Percentiles rank a stretch among this genome's conserved stretches.
Conservation (phyloP, 164 flowering plant species). For the Echeveria elegans region DNA sequence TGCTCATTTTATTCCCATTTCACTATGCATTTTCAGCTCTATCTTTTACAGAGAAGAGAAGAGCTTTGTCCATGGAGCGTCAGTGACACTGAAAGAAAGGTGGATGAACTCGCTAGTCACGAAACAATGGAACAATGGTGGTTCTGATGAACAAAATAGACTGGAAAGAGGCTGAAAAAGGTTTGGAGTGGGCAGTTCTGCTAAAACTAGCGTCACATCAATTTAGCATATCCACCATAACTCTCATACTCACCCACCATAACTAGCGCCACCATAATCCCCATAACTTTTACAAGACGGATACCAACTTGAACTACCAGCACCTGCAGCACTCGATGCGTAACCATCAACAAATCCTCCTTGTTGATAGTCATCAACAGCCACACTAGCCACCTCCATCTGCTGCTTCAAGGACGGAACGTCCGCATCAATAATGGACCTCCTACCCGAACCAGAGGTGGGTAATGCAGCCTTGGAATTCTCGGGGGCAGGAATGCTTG, state of each 20-base stretch:
- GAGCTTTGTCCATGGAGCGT: too few relatives aligned
- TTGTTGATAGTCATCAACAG: constrained; percentile 14
- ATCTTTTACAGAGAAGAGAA: too few relatives aligned
- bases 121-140: too few relatives aligned
- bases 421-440: constrained; percentile 44
- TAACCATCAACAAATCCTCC: constrained; percentile 9
- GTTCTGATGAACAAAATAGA: too few relatives aligned
- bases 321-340: constrained; percentile 9
- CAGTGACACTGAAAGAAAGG: too few relatives aligned
- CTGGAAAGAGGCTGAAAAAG: too few relatives aligned
- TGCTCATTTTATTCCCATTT: too few relatives aligned
- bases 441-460: constrained; percentile 38
- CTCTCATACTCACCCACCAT: constrained; percentile 6
- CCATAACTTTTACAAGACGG: constrained; percentile 17
- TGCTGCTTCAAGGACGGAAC: constrained; percentile 16
- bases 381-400: constrained; percentile 8
- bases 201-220: too few relatives aligned
- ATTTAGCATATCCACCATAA: constrained; percentile 23
- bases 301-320: constrained; percentile 15
- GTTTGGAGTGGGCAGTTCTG: too few relatives aligned
- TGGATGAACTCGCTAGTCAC: too few relatives aligned
- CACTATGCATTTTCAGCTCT: too few relatives aligned
- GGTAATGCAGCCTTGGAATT: constrained; percentile 30
- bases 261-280: constrained; percentile 8
- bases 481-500: constrained; percentile 68